Percentiles rank a stretch among this genome's conserved stretches.
These are phyloP conservation scores for Sarocladium brachiariae DNA, from an alignment of 2,329 filamentous ascomycete species.

Conservation along the genomic window DNA sequence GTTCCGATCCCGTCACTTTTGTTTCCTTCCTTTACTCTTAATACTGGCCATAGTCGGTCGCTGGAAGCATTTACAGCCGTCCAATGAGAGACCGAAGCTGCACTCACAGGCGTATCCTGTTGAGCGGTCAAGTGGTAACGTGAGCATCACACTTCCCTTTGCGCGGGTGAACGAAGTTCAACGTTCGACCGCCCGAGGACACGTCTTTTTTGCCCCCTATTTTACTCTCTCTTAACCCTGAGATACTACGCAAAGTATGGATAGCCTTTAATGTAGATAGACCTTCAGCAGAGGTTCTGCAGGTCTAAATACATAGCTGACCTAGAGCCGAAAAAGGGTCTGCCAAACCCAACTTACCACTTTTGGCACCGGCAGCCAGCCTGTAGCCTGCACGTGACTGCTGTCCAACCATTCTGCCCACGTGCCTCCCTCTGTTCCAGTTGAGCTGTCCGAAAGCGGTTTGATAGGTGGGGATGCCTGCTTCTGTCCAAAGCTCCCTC, in stretches of 20 bases:
- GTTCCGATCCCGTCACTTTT: neutral
- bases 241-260: too few relatives aligned
- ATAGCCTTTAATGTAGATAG: too few relatives aligned
- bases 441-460: conserved; percentile 9
- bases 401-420: conserved; percentile 7
- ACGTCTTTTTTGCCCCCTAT: too few relatives aligned
- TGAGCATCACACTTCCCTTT: too few relatives aligned
- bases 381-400: conserved; percentile 9
- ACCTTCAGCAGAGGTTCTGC: too few relatives aligned
- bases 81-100: neutral
- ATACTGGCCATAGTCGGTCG: neutral
- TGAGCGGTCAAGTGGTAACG: too few relatives aligned
- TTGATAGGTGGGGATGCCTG: neutral
- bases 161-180: too few relatives aligned
- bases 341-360: conserved; percentile 18
- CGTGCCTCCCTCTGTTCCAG: conserved; percentile 5
- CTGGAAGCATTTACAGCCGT: neutral
- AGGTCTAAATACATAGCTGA: too few relatives aligned
- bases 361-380: conserved; percentile 23
- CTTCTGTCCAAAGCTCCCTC: conserved; percentile 5
- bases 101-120: neutral
- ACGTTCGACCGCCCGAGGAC: too few relatives aligned
- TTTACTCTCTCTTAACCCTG: too few relatives aligned
- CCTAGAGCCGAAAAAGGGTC: too few relatives aligned
- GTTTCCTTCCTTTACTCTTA: neutral